phyloP scores from a whole-genome alignment of 441 rosid genomes.

The Mallotus repandus region DNA sequence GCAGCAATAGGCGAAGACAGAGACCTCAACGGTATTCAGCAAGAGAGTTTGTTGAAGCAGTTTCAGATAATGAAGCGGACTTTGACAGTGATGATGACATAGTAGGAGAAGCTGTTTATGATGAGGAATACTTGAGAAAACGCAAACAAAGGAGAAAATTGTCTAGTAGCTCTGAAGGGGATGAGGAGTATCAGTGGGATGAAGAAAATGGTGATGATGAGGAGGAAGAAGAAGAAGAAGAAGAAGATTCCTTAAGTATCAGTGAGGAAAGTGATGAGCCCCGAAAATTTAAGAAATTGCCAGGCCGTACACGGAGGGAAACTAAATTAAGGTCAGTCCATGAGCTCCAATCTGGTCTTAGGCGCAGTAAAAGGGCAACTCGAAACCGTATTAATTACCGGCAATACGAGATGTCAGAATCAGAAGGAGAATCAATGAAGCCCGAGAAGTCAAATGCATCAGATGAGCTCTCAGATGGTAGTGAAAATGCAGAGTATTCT shows the following conservation, averaged over 20 bases:
- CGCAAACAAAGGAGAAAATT: conserved; percentile 70
- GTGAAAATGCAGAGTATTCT: conserved; percentile 64
- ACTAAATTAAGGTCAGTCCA: conserved; percentile 71
- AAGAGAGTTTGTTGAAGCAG: conserved; percentile 76
- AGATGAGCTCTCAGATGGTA: conserved; percentile 57
- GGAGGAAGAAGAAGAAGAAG: conserved; percentile 88
- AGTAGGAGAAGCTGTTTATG: conserved; percentile 96
- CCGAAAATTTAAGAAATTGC: conserved; percentile 61
- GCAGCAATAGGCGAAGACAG: conserved; percentile 78
- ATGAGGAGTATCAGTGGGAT: conserved; percentile 90
- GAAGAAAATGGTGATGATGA: conserved; percentile 93
- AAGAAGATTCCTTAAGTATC: conserved; percentile 66
- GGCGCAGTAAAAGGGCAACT: conserved; percentile 94
- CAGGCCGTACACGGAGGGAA: conserved; percentile 69
- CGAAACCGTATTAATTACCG: conserved; percentile 68
- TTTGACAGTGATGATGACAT: conserved; percentile 95
- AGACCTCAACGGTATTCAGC: conserved; percentile 88
- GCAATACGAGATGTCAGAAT: conserved; percentile 81
- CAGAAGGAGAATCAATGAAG: conserved; percentile 70
- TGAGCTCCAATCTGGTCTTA: conserved; percentile 76
- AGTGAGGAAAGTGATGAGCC: conserved; percentile 89
- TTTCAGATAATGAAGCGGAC: conserved; percentile 86
- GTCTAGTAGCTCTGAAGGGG: conserved; percentile 96
- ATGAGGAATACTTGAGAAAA: conserved; percentile 87
- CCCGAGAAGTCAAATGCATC: conserved; percentile 52